These are phyloP conservation scores for Bacidia gigantensis DNA, from an alignment of 495 filamentous ascomycete genomes.

Conservation along the genomic window DNA sequence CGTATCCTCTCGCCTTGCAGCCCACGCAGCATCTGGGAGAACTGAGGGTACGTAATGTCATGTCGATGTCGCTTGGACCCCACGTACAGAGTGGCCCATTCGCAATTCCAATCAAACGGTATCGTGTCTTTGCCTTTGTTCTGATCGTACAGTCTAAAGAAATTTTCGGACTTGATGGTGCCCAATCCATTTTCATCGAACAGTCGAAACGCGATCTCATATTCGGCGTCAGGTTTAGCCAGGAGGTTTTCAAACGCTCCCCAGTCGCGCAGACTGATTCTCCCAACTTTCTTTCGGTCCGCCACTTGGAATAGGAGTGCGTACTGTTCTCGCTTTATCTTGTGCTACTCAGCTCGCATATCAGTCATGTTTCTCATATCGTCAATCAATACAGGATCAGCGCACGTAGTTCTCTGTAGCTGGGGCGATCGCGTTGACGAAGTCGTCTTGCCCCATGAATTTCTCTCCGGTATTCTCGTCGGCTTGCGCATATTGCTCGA, in stretches of 20 bases:
- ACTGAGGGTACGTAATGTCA: slow-evolving; percentile 87
- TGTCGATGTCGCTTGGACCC: slow-evolving; percentile 74
- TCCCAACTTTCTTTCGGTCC: slow-evolving; percentile 58
- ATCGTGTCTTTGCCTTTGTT: slow-evolving; percentile 72
- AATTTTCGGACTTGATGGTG: slow-evolving; percentile 72
- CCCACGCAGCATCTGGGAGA: slow-evolving; percentile 94
- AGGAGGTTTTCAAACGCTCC: slow-evolving; percentile 85
- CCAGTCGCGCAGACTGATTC: slow-evolving; percentile 74
- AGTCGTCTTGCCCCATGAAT: slow-evolving; percentile 70
- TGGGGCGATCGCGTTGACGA: slow-evolving; percentile 82
- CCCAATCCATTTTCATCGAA: slow-evolving; percentile 79
- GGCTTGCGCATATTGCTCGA: slow-evolving; percentile 62
- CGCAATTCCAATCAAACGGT: slow-evolving; percentile 92
- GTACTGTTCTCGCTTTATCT: slow-evolving; percentile 92
- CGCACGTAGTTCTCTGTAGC: slow-evolving; percentile 80
- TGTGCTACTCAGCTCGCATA: slow-evolving; percentile 50
- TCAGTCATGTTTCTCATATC: slow-evolving; percentile 15
- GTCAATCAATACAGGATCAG: slow-evolving; percentile 8
- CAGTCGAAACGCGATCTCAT: slow-evolving; percentile 93
- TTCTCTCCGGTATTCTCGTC: slow-evolving; percentile 62
- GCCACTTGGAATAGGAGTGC: slow-evolving; percentile 82
- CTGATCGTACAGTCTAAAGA: slow-evolving; percentile 61
- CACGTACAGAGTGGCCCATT: slow-evolving; percentile 92
- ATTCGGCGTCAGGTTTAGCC: slow-evolving; percentile 89
- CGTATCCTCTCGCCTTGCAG: slow-evolving; percentile 89